Percentiles rank a stretch among this genome's conserved stretches.
Conservation (phyloP, 345 rosid genomes). For the Schrenkiella parvula region DNA sequence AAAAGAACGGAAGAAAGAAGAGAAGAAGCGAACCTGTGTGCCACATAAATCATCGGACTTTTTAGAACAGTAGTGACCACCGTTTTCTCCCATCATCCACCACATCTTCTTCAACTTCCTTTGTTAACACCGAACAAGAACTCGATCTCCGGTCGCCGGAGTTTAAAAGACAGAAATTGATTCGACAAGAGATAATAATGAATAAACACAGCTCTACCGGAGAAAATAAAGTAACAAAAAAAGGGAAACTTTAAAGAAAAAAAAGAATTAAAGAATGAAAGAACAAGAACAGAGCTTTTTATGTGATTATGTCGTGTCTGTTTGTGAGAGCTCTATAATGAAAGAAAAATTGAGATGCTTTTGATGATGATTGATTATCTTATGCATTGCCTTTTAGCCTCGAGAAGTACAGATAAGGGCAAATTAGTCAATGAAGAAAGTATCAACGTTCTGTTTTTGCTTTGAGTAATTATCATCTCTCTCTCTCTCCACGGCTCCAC, state of each 20-base stretch:
- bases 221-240: not conserved
- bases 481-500: not conserved
- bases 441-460: constrained; percentile 19
- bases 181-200: not conserved
- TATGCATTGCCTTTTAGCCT: not conserved
- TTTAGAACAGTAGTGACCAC: constrained; percentile 90
- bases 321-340: not conserved
- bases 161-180: not conserved
- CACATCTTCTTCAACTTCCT: constrained; percentile 53
- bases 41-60: constrained; percentile 85
- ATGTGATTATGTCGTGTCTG: constrained; percentile 9
- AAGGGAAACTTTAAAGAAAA: not conserved
- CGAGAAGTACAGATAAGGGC: not conserved
- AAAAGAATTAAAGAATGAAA: constrained; percentile 17
- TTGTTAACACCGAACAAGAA: not conserved
- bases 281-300: constrained; percentile 19
- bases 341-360: not conserved
- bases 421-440: constrained; percentile 17
- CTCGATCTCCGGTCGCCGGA: constrained; percentile 12
- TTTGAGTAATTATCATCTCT: not conserved
- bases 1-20: not conserved
- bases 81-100: constrained; percentile 97
- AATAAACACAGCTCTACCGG: not conserved
- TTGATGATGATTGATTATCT: constrained; percentile 1
- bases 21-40: constrained; percentile 65